A percentile compares a stretch with the other conserved stretches of the same genome.
These are phyloP conservation scores for Fagopyrum esculentum DNA, from an alignment of 148 eudicot genomes.

Conservation along the genomic window DNA sequence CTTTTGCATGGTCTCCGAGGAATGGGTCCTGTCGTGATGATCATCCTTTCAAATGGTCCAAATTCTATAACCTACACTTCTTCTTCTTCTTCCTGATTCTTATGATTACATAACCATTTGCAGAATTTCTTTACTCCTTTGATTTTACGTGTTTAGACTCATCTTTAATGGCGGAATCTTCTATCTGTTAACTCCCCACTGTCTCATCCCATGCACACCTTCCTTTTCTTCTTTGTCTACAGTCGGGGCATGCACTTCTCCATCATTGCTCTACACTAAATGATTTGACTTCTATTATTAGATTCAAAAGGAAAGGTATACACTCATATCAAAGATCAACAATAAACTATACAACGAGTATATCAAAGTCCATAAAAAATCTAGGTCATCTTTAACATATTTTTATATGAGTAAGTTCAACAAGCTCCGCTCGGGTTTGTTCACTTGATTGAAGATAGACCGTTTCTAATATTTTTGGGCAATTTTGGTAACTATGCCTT, in stretches of 20 bases:
- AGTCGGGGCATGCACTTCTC: neutral
- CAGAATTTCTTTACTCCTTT: neutral
- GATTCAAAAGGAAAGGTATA: neutral
- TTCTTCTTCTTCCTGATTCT: neutral
- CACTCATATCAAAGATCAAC: neutral
- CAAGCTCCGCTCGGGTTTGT: no score
- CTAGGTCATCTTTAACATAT: no score
- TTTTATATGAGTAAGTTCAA: no score
- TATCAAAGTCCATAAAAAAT: no score
- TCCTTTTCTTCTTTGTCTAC: neutral
- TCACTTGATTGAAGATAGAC: no score
- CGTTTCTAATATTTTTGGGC: no score
- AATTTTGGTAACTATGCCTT: no score
- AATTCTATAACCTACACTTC: neutral
- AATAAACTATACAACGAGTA: no score
- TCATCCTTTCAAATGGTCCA: neutral
- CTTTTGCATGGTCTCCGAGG: constrained; percentile 2
- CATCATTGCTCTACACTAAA: neutral
- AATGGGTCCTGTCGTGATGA: neutral
- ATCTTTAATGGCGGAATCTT: constrained; percentile 2
- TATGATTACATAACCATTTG: neutral
- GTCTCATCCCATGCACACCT: neutral
- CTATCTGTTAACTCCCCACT: neutral
- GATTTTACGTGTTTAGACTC: neutral
- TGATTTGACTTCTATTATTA: neutral